Evolutionary conservation across 345 rosid genomes (phyloP).

Genomic region (Eucalyptus sp.): DNA sequence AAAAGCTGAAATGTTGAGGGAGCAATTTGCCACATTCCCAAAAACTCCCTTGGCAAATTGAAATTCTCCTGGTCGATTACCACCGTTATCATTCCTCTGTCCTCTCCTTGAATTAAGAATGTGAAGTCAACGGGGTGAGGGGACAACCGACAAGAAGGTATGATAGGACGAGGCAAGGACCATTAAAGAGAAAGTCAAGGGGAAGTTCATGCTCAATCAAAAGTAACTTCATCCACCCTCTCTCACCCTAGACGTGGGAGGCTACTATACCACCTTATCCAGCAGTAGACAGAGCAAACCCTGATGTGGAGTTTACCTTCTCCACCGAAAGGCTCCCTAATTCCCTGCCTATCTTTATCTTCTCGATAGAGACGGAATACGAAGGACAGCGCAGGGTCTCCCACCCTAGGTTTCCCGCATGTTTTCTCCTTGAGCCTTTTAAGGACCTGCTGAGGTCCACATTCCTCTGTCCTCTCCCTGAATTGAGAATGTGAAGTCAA

Average conservation of each 20-base stretch:
- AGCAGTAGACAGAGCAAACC: no score
- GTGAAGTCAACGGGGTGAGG: not conserved
- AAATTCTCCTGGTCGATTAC: not conserved
- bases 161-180: not conserved
- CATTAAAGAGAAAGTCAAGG: not conserved
- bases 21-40: not conserved
- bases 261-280: no score
- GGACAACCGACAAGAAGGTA: not conserved
- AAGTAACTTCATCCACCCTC: no score
- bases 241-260: no score
- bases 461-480: not conserved
- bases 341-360: no score
- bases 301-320: no score
- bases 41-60: not conserved
- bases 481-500: not conserved
- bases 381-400: no score
- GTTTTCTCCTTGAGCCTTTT: no score
- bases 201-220: not conserved
- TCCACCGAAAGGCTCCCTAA: no score
- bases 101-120: not conserved
- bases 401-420: no score
- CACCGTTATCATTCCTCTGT: not conserved
- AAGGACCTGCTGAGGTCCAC: no score
- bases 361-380: no score
- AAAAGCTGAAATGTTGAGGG: not conserved